Evolutionary conservation across 805 yeast genomes (phyloP), one percentile per base, ranked within the genome.

Genomic region (Hanseniaspora meyeri): DNA sequence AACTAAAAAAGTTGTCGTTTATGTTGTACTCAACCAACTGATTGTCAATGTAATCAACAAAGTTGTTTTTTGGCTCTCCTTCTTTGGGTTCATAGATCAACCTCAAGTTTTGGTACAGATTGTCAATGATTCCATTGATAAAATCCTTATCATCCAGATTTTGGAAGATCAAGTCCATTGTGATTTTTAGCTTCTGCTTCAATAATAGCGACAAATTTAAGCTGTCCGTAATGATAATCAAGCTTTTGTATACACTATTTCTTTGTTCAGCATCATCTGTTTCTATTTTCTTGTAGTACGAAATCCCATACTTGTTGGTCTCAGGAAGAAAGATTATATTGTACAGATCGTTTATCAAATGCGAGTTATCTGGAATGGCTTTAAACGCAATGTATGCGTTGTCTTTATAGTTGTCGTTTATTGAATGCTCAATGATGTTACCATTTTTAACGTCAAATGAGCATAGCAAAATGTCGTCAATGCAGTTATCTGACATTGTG

Each of bases 371-470:
- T 4, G 57, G 57, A 31, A 53, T 53, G 11, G 51, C 51, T 17
- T 53, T 53, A 16, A 53, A 53, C 3, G 57, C 43, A 17, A 53
- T 46, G 42, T 46, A 29, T 5, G 17, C 27, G n/a, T 53, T 43
- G 12, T 40, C 31, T 10, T 17, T 29, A 14, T 38, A 45, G 8
- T 46, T 34, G 9, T 38, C 31, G 34, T 53, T 53, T 2, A 46
- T 38, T 19, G 57, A 46, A 11, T 53, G 37, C 10, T 53, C 57
- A 31, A 53, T 46, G 7, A 53, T 43, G 40, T 53, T 53, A 7
- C 57, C 57, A 20, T 53, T 53, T 14, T 42, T 53, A 4, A 53
- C 36, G 32, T 53, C 46, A 53, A 53, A 53, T 5, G 57, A 53
- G 27, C 57, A 53, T 31, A 53, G 17, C 24, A 53, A 6, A 8